A percentile compares a stretch with the other conserved stretches of the same genome.
phyloP scores from a whole-genome alignment of 306 rosid species.

The Citrullus mucosospermus region DNA sequence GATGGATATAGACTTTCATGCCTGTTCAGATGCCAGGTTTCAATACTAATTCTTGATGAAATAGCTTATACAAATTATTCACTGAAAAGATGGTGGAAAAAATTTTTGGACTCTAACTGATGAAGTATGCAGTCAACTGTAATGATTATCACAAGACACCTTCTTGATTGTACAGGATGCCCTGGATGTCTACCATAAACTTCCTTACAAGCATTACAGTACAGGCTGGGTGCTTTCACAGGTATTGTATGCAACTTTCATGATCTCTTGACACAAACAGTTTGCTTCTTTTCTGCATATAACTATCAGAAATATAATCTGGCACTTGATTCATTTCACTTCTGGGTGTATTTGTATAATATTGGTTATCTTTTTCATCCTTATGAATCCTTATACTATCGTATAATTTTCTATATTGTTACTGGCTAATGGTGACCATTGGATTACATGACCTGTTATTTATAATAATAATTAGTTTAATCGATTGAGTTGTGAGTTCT shows the following conservation, averaged over 20 bases:
- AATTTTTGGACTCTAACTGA: slow-evolving; percentile 4
- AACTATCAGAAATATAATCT: neutral
- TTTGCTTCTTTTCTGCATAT: neutral
- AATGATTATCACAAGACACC: slow-evolving; percentile 13
- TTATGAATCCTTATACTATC: neutral
- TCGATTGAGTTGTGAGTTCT: neutral
- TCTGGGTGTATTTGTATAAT: neutral
- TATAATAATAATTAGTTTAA: neutral
- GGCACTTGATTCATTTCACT: neutral
- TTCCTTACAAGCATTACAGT: slow-evolving; percentile 81
- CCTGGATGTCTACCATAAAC: slow-evolving; percentile 64
- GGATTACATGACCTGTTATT: slow-evolving; percentile 1
- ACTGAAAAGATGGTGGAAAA: neutral
- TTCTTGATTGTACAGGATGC: slow-evolving; percentile 62
- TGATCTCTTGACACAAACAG: neutral
- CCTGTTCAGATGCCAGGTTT: slow-evolving; percentile 85
- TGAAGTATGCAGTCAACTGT: slow-evolving; percentile 9
- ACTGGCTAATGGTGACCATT: neutral
- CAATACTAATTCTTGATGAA: slow-evolving; percentile 12
- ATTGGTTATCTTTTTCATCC: neutral
- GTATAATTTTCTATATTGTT: neutral
- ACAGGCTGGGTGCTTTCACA: slow-evolving; percentile 98
- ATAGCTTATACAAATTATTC: neutral
- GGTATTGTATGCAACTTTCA: slow-evolving; percentile 29
- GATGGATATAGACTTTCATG: slow-evolving; percentile 90